Evolutionary conservation across 2,329 filamentous ascomycete species (phyloP).

Genomic region (Fusarium sarcochroum): DNA sequence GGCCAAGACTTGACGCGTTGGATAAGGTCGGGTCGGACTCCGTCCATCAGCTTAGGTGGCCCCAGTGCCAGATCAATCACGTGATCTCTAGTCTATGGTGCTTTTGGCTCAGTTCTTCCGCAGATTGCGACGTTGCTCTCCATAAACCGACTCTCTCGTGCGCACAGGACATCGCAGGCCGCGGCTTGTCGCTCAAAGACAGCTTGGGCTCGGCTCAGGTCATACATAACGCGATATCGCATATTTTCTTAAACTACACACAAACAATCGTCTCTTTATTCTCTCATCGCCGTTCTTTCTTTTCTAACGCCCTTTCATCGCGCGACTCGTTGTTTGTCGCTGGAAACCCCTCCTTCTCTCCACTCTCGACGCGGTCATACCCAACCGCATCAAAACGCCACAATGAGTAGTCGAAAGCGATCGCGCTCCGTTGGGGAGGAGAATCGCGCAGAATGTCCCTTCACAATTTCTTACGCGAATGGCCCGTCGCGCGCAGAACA

Average conservation of each 20-base stretch:
- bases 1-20: conserved; percentile 29
- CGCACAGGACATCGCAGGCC: conserved; percentile 50
- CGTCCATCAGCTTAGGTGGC: conserved; percentile 40
- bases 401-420: conserved; percentile 63
- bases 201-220: conserved; percentile 47
- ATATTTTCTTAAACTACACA: conserved; percentile 5
- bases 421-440: conserved; percentile 64
- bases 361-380: conserved; percentile 46
- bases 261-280: conserved; percentile 11
- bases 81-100: conserved; percentile 40
- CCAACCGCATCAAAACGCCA: conserved; percentile 40
- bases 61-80: conserved; percentile 31
- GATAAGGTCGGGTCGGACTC: conserved; percentile 15
- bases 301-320: conserved; percentile 14
- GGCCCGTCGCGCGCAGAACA: conserved; percentile 50
- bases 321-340: conserved; percentile 40
- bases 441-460: conserved; percentile 70
- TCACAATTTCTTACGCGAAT: conserved; percentile 56
- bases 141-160: conserved; percentile 46
- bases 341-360: conserved; percentile 49
- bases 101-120: conserved; percentile 46
- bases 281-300: background rate
- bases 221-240: conserved; percentile 43
- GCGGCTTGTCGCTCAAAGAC: conserved; percentile 50
- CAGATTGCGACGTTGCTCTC: conserved; percentile 49